A percentile compares a stretch with the other conserved stretches of the same genome.
Evolutionary conservation across 305 asterid genomes (phyloP).

Genomic region (Rubia balearica): DNA sequence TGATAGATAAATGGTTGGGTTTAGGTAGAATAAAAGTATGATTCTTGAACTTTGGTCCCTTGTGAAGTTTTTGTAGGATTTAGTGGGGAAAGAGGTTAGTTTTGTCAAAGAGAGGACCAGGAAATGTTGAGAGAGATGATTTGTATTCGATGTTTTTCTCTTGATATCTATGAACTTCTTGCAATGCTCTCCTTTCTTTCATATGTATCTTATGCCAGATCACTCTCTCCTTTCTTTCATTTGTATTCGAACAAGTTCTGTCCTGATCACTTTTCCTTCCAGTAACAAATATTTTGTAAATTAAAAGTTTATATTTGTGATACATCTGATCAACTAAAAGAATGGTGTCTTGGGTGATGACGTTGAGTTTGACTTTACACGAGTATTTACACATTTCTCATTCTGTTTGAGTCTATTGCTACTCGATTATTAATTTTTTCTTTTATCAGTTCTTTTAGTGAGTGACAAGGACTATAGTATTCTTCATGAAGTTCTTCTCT

Average conservation of each 20-base stretch:
- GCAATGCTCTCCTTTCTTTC: not conserved
- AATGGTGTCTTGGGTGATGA: no score
- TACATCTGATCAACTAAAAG: not conserved
- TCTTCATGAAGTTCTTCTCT: not conserved
- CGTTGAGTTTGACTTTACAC: not conserved
- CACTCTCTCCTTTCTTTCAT: no score
- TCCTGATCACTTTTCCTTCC: not conserved
- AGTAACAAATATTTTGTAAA: not conserved
- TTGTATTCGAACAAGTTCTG: not conserved
- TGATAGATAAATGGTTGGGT: not conserved
- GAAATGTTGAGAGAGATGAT: not conserved
- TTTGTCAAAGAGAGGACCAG: not conserved
- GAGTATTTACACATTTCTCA: not conserved
- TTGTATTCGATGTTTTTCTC: not conserved
- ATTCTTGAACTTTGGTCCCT: not conserved
- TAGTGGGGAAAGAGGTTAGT: not conserved
- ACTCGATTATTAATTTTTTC: not conserved
- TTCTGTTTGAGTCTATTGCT: not conserved
- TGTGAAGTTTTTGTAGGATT: not conserved
- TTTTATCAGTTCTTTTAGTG: not conserved
- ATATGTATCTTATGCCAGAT: conserved; percentile 34
- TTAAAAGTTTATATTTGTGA: not conserved
- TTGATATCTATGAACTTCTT: not conserved
- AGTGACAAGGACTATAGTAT: not conserved
- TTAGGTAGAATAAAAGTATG: not conserved